Evolutionary conservation across 768 basidiomycete genomes (phyloP), one percentile per base, ranked within the genome.

Genomic region (Lanmaoa rubissima): DNA sequence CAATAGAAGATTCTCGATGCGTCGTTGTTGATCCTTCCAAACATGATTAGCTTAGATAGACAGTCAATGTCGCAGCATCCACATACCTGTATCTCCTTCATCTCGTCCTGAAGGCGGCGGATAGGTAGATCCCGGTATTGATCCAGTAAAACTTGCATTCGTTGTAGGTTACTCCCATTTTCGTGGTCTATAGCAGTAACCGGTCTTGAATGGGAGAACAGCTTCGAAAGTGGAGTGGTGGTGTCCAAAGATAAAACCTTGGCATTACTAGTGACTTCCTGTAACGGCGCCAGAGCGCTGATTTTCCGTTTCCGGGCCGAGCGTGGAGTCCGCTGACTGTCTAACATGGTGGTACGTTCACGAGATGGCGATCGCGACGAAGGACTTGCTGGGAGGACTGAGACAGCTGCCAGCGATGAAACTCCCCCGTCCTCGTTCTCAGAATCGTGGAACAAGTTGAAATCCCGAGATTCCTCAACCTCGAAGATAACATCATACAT

Each of bases 401-500:
- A 61, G 17, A 59, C 36, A 6, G 55, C 17, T 11, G 54, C 43
- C 28, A 56, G 44, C 17, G 69, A 65, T 12, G 38, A 44, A 39
- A 44, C 31, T 11, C 53, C 59, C 4, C 24, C 58, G 14, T 60
- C 59, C 4, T 81, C 83, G n/a, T 76, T 75, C 38, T 82, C 83
- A 7, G 70, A 75, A 13, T 79, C 80, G 5, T 72, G 73, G 60
- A 87, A 85, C 28, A 84, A 72, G 40, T 78, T 80, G 19, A 74
- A 71, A 10, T 83, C 71, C 31, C 70, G 68, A 21, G 73, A 74
- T 21, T 80, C 65, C 28, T 90, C 86, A 2, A 88, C 81, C 53
- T 89, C 87, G 63, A 94, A 92, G 42, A 93, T 88, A 2, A 88
- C 88, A 49, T 88, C 88, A 63, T 87, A 87, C 17, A 93, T 64